phyloP scores from a whole-genome alignment of 2,329 filamentous ascomycete species.

The Ophiostoma tasmaniense region DNA sequence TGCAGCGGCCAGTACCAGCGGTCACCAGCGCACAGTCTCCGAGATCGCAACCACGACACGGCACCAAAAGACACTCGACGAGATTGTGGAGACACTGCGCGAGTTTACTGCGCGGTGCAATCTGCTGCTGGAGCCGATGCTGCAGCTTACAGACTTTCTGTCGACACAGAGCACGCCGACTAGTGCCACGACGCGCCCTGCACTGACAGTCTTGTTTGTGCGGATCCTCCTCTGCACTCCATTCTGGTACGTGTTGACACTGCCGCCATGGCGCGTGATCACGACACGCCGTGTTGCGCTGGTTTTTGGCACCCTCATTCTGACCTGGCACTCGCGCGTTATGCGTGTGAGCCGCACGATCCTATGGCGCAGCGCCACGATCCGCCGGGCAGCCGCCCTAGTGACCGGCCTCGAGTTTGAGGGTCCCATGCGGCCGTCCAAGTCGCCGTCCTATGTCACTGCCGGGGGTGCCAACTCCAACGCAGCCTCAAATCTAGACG shows the following conservation, averaged over 20 bases:
- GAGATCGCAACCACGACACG: slow-evolving; percentile 55
- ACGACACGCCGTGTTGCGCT: slow-evolving; percentile 78
- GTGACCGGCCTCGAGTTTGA: slow-evolving; percentile 76
- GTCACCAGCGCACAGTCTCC: slow-evolving; percentile 33
- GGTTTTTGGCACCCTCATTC: slow-evolving; percentile 72
- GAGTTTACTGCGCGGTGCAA: slow-evolving; percentile 89
- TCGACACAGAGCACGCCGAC: slow-evolving; percentile 85
- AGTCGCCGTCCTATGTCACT: slow-evolving; percentile 23
- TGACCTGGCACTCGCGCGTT: slow-evolving; percentile 88
- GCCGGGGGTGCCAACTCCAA: slow-evolving; percentile 21
- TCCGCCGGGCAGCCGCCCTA: slow-evolving; percentile 60
- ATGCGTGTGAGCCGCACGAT: slow-evolving; percentile 78
- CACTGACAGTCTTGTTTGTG: slow-evolving; percentile 80
- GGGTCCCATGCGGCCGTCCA: slow-evolving; percentile 32
- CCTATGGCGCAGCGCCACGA: slow-evolving; percentile 75
- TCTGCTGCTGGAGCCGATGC: slow-evolving; percentile 78
- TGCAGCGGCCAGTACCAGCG: slow-evolving; percentile 20
- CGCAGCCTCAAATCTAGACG: slow-evolving; percentile 11
- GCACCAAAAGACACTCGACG: slow-evolving; percentile 89
- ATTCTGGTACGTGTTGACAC: slow-evolving; percentile 73
- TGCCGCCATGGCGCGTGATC: slow-evolving; percentile 70
- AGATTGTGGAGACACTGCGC: slow-evolving; percentile 90
- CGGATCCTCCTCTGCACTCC: slow-evolving; percentile 82
- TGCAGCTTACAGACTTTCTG: slow-evolving; percentile 85
- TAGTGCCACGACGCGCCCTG: slow-evolving; percentile 81